These are phyloP conservation scores for Crataegus laevigata DNA, from an alignment of 306 rosid genomes.

Conservation along the genomic window DNA sequence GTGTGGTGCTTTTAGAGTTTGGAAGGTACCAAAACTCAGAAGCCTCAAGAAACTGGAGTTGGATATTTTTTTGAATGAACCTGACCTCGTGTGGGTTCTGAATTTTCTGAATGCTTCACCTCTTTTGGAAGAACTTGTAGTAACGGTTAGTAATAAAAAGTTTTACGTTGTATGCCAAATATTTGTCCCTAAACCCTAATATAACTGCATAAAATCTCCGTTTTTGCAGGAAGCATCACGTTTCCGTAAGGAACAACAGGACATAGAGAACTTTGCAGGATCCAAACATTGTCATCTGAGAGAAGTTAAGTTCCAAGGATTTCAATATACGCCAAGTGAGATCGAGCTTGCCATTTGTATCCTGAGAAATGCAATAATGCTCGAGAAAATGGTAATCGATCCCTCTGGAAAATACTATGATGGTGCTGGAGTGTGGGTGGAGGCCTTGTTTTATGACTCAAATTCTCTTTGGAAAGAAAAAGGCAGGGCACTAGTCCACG, in stretches of 20 bases:
- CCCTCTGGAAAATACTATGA: neutral
- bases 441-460: neutral
- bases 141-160: neutral
- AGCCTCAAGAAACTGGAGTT: neutral
- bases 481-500: neutral
- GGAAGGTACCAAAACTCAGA: neutral
- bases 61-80: neutral
- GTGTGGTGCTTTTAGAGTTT: too few species aligned
- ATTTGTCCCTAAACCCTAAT: too few species aligned
- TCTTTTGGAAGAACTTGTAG: neutral
- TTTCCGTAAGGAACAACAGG: too few species aligned
- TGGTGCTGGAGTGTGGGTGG: neutral
- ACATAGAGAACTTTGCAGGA: neutral
- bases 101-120: neutral
- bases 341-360: neutral
- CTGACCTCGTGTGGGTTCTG: neutral
- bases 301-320: neutral
- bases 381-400: neutral
- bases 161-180: too few species aligned
- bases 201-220: too few species aligned
- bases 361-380: neutral
- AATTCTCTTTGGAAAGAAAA: neutral
- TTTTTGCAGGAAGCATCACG: too few species aligned
- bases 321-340: neutral
- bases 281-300: neutral